Percentiles rank a stretch among this genome's conserved stretches.
phyloP scores from a whole-genome alignment of 345 rosid genomes.

The Gossypium stocksii region DNA sequence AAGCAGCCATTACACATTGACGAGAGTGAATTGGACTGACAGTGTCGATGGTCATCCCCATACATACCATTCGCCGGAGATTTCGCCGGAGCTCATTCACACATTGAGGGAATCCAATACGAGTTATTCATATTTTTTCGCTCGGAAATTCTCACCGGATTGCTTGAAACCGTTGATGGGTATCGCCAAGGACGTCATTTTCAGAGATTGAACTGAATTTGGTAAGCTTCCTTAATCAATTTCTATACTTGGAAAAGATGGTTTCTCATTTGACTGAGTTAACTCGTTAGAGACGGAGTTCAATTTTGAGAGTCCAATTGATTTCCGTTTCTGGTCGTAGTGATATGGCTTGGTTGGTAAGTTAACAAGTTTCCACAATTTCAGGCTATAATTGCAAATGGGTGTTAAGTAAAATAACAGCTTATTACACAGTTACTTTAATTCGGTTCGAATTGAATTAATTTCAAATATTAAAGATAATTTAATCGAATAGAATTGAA shows the following conservation, averaged over 20 bases:
- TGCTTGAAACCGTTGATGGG: conserved; percentile 62
- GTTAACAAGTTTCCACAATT: not conserved
- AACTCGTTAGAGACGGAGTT: not conserved
- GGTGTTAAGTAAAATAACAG: not conserved
- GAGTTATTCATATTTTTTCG: conserved; percentile 53
- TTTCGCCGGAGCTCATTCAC: conserved; percentile 43
- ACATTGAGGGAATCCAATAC: conserved; percentile 50
- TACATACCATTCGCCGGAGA: conserved; percentile 40
- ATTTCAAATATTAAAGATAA: no score
- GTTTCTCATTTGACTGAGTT: not conserved
- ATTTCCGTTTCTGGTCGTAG: not conserved
- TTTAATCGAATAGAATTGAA: no score
- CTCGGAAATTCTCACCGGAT: conserved; percentile 72
- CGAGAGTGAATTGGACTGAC: conserved; percentile 83
- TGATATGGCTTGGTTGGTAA: not conserved
- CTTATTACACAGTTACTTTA: not conserved
- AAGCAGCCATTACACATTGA: conserved; percentile 58
- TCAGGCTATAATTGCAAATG: not conserved
- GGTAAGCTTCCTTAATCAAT: conserved; percentile 26
- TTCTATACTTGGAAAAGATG: not conserved
- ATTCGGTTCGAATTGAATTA: no score
- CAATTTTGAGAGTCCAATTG: not conserved
- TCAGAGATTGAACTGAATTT: conserved; percentile 42
- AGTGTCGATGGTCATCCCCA: conserved; percentile 72
- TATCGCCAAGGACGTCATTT: conserved; percentile 56